phyloP scores from a whole-genome alignment of 768 basidiomycete genomes.

The Lactarius trivialis region DNA sequence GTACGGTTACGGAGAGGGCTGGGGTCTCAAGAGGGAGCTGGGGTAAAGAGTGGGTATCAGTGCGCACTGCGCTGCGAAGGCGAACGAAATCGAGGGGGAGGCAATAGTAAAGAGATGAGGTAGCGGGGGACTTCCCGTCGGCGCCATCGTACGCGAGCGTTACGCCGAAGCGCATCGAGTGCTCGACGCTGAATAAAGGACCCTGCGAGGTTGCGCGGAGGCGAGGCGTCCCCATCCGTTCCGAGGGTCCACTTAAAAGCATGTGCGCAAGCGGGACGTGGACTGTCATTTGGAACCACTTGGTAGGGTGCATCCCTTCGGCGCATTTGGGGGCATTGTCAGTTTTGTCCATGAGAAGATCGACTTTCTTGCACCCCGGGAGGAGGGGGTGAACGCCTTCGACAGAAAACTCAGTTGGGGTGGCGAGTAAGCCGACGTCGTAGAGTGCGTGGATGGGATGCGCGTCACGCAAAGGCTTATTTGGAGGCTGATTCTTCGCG shows the following conservation, averaged over 20 bases:
- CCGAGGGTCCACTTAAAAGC: conserved; percentile 9
- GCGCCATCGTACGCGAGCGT: conserved; percentile 8
- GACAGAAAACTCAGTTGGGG: conserved; percentile 27
- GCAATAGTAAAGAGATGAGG: conserved; percentile 31
- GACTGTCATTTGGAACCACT: conserved; percentile 57
- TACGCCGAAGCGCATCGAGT: conserved; percentile 25
- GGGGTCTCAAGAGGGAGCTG: conserved; percentile 21
- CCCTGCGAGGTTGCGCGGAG: conserved; percentile 13
- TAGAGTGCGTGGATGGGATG: conserved; percentile 46
- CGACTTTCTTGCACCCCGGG: conserved; percentile 38
- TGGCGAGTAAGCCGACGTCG: conserved; percentile 39
- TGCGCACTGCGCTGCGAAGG: conserved; percentile 33
- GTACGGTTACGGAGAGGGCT: neutral
- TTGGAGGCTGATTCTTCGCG: conserved; percentile 53
- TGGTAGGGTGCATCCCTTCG: conserved; percentile 25
- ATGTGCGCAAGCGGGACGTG: conserved; percentile 42
- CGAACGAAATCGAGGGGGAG: conserved; percentile 48
- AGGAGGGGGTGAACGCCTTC: conserved; percentile 47
- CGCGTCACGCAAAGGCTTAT: conserved; percentile 45
- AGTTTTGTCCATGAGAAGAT: conserved; percentile 43
- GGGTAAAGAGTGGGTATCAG: conserved; percentile 12
- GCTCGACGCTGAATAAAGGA: conserved; percentile 14
- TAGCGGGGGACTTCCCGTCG: conserved; percentile 7
- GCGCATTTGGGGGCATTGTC: conserved; percentile 46
- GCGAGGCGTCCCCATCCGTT: conserved; percentile 14